These are phyloP conservation scores for Arthrobotrys megalospora DNA, from an alignment of 2,329 filamentous ascomycete species.

Conservation along the genomic window DNA sequence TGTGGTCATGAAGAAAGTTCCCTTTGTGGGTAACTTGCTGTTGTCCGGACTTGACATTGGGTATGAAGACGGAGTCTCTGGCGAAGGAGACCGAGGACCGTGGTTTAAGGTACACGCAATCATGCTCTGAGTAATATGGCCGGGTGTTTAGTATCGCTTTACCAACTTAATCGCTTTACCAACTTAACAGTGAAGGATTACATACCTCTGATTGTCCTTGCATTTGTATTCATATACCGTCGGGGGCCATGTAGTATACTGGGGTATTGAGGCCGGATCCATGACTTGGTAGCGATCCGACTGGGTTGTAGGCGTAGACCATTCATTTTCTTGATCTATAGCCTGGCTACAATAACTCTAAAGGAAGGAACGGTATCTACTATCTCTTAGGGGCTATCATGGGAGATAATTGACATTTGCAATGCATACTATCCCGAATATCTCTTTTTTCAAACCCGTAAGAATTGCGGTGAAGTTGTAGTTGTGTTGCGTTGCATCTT, in stretches of 20 bases:
- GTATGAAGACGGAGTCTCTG: slow-evolving; percentile 63
- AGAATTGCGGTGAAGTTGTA: not conserved
- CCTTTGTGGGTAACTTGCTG: slow-evolving; percentile 70
- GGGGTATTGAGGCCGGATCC: not conserved
- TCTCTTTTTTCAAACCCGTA: not conserved
- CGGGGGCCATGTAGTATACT: not conserved
- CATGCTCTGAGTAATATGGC: slow-evolving; percentile 33
- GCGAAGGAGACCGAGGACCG: slow-evolving; percentile 20
- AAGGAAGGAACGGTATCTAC: not conserved
- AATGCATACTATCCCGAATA: slow-evolving; percentile 1
- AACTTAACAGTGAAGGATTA: not conserved
- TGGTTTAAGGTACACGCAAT: slow-evolving; percentile 44
- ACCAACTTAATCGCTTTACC: not conserved
- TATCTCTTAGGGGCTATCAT: not conserved
- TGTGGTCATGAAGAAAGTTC: slow-evolving; percentile 70
- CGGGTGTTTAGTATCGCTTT: not conserved
- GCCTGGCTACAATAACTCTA: not conserved
- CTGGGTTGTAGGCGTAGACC: slow-evolving; percentile 7
- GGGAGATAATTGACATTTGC: not conserved
- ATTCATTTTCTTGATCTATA: slow-evolving; percentile 29
- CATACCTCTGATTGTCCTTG: slow-evolving; percentile 23
- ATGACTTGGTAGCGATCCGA: slow-evolving; percentile 19
- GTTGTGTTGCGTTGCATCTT: slow-evolving; percentile 58
- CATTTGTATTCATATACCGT: slow-evolving; percentile 52
- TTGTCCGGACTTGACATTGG: slow-evolving; percentile 66